Conservation (phyloP, 768 basidiomycete species). For the Phlebiopsis gigantea region DNA sequence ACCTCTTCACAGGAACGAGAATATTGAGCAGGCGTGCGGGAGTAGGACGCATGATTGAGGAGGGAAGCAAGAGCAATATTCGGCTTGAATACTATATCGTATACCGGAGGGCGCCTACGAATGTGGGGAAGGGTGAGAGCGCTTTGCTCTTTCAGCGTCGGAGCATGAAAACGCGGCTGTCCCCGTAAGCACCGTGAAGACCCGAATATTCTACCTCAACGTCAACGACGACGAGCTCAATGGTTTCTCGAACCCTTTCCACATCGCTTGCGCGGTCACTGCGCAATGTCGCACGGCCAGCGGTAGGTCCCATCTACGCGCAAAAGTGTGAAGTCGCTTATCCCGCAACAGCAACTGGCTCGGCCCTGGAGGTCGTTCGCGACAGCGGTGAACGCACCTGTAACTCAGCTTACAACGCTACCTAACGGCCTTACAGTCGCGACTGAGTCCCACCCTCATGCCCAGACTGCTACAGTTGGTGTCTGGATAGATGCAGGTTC, state of each 20-base stretch:
- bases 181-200: conserved; percentile 19
- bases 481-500: conserved; percentile 99
- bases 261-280: conserved; percentile 38
- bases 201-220: conserved; percentile 19
- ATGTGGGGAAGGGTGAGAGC: background rate
- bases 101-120: background rate
- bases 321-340: no score
- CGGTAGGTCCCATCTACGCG: conserved; percentile 27
- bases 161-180: conserved; percentile 2
- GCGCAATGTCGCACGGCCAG: conserved; percentile 30
- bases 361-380: conserved; percentile 65
- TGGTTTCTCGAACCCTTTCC: conserved; percentile 43
- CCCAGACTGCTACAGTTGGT: conserved; percentile 97
- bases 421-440: conserved; percentile 94
- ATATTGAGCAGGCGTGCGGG: conserved; percentile 73
- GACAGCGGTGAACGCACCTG: conserved; percentile 68
- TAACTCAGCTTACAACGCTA: conserved; percentile 89
- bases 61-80: background rate
- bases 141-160: background rate
- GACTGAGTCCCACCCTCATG: conserved; percentile 83
- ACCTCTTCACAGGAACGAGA: conserved; percentile 93
- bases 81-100: background rate
- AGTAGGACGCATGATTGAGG: conserved; percentile 65
- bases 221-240: conserved; percentile 29
- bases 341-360: background rate